Evolutionary conservation across 495 filamentous ascomycete species (phyloP), one percentile per base, ranked within the genome.

Genomic region (Tetracladium marchalianum): DNA sequence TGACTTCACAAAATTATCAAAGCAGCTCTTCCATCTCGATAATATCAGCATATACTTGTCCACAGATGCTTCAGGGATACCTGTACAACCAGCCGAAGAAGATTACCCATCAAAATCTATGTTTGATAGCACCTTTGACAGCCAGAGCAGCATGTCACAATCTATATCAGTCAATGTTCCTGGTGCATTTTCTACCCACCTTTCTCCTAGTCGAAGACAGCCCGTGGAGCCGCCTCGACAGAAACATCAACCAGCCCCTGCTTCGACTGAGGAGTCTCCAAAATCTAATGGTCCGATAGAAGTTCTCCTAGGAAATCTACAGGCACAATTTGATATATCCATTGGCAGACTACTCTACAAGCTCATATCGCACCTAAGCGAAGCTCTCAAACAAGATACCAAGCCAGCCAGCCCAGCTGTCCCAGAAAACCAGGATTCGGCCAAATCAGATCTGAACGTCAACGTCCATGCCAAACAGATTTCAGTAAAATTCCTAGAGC

Each of bases 291-390:
- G 54, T 27, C 56, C 64, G 5, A 52, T 78, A 27, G 77, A 78
- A 50, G 54, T 85, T 15, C 67, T 75, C 32, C 48, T 85, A 39
- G 75, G 72, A 19, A 71, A 76, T 1, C 53, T 76, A 22, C 64
- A 73, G 13, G 45, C 79, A 2, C 76, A 75, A 39, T 79, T 85
- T 49, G 84, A 89, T 61, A 76, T 84, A 16, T 73, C 81, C 4
- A 76, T 78, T 5, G 83, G 78, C 1, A 82, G 81, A 59, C 66
- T 89, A 39, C 52, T 87, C 10, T 65, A 66, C 32, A 84, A 78
- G 59, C 66, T 84, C 36, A 62, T 80, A 8, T 70, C 76, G 24
- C 64, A n/a, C 44, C 32, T 55, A 16, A 47, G 53, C 16, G 55
- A 52, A 16, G 18, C 39, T 3, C 27, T 50, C 6, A 41, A 46